A percentile compares a stretch with the other conserved stretches of the same genome.
Evolutionary conservation across 2,329 filamentous ascomycete species (phyloP).

Genomic region (Acarospora socialis): DNA sequence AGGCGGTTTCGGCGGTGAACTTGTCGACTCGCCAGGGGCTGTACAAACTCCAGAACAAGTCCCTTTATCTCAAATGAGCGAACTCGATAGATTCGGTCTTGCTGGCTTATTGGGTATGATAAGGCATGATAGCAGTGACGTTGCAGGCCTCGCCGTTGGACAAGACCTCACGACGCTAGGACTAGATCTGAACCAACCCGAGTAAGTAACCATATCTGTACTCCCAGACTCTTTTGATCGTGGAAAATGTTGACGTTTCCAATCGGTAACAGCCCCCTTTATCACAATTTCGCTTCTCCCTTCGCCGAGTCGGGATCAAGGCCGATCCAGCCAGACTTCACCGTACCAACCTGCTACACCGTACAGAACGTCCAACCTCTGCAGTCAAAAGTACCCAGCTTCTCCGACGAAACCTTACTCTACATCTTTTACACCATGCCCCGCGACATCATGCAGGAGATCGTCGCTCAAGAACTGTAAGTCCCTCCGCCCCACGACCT

Average conservation of each 20-base stretch:
- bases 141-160: slow-evolving; percentile 42
- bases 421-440: slow-evolving; percentile 58
- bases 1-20: slow-evolving; percentile 18
- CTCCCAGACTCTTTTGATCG: background rate
- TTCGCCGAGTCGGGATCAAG: slow-evolving; percentile 45
- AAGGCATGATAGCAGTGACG: slow-evolving; percentile 37
- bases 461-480: slow-evolving; percentile 47
- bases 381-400: slow-evolving; percentile 42
- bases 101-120: slow-evolving; percentile 45
- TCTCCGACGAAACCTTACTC: slow-evolving; percentile 51
- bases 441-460: slow-evolving; percentile 50
- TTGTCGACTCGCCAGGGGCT: slow-evolving; percentile 22
- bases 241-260: slow-evolving; percentile 6
- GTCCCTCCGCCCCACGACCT: slow-evolving; percentile 10
- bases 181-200: slow-evolving; percentile 47
- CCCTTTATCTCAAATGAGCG: slow-evolving; percentile 42
- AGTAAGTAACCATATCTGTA: slow-evolving; percentile 29
- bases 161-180: slow-evolving; percentile 51
- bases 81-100: slow-evolving; percentile 45
- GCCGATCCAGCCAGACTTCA: slow-evolving; percentile 49
- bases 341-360: slow-evolving; percentile 47
- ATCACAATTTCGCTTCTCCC: slow-evolving; percentile 49
- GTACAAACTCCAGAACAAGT: slow-evolving; percentile 25
- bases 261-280: slow-evolving; percentile 36
- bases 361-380: slow-evolving; percentile 52